A percentile compares a stretch with the other conserved stretches of the same genome.
phyloP scores from a whole-genome alignment of 768 basidiomycete species.

The Ephemerocybe angulata region DNA sequence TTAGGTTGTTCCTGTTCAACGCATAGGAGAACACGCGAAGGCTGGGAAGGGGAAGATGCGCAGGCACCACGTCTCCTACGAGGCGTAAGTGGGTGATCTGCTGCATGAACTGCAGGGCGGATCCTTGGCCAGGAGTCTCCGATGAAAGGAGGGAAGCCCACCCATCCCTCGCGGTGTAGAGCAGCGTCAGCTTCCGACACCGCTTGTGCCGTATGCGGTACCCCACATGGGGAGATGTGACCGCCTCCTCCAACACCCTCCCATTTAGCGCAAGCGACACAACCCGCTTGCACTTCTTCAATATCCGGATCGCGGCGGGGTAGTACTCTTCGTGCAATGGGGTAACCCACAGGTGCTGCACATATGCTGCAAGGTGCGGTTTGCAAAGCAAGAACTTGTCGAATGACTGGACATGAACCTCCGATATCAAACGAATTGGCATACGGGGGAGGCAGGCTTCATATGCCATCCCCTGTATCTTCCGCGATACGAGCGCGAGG shows the following conservation, averaged over 20 bases:
- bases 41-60: conserved; percentile 15
- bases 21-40: conserved; percentile 32
- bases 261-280: conserved; percentile 29
- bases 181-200: conserved; percentile 30
- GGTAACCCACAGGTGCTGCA: conserved; percentile 33
- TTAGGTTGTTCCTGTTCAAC: background rate
- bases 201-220: conserved; percentile 23
- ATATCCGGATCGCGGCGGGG: conserved; percentile 19
- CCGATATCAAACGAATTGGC: conserved; percentile 29
- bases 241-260: conserved; percentile 22
- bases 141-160: conserved; percentile 21
- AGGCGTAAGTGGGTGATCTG: conserved; percentile 33
- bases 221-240: conserved; percentile 16
- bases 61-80: conserved; percentile 27
- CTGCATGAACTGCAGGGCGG: conserved; percentile 23
- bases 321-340: conserved; percentile 24
- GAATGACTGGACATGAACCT: conserved; percentile 31
- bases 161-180: conserved; percentile 22
- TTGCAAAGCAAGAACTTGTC: conserved; percentile 17
- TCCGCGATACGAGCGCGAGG: conserved; percentile 32
- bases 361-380: conserved; percentile 16
- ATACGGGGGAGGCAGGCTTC: conserved; percentile 32
- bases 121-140: no score
- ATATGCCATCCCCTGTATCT: conserved; percentile 27
- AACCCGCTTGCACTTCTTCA: conserved; percentile 30